phyloP scores from a whole-genome alignment of 1,284 basidiomycete species.

The Microbotryum violaceum region DNA sequence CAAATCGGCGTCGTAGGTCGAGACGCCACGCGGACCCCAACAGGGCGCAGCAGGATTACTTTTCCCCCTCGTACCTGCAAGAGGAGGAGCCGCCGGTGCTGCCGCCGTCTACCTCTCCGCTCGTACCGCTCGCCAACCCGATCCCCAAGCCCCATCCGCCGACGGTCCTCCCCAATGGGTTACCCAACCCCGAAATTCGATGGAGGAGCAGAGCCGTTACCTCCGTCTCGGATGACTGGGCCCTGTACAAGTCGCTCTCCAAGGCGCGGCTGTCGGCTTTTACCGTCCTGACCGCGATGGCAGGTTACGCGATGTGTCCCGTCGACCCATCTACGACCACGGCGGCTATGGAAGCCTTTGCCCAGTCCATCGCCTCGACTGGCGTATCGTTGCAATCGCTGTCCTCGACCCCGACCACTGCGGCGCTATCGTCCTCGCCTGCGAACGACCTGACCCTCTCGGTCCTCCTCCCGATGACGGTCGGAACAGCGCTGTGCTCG shows the following conservation, averaged over 20 bases:
- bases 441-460: slow-evolving; percentile 31
- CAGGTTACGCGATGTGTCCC: slow-evolving; percentile 86
- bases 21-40: background rate
- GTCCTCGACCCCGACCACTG: background rate
- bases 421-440: slow-evolving; percentile 10
- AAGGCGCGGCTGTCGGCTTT: slow-evolving; percentile 84
- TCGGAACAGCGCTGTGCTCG: slow-evolving; percentile 83
- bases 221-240: slow-evolving; percentile 23
- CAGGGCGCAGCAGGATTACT: slow-evolving; percentile 8
- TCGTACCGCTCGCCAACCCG: slow-evolving; percentile 20
- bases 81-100: slow-evolving; percentile 17
- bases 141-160: slow-evolving; percentile 19
- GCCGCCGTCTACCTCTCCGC: slow-evolving; percentile 29
- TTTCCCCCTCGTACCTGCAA: slow-evolving; percentile 15
- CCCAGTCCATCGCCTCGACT: slow-evolving; percentile 24
- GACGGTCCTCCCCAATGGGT: slow-evolving; percentile 24
- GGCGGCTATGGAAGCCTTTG: slow-evolving; percentile 52
- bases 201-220: slow-evolving; percentile 25
- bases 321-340: slow-evolving; percentile 50
- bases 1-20: background rate
- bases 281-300: slow-evolving; percentile 83
- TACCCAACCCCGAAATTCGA: slow-evolving; percentile 29
- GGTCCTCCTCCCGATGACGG: slow-evolving; percentile 68
- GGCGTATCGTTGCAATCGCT: slow-evolving; percentile 39
- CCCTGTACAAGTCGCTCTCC: slow-evolving; percentile 66